These are phyloP conservation scores for Leccinum fallax DNA, from an alignment of 1,284 basidiomycete genomes.

Conservation along the genomic window DNA sequence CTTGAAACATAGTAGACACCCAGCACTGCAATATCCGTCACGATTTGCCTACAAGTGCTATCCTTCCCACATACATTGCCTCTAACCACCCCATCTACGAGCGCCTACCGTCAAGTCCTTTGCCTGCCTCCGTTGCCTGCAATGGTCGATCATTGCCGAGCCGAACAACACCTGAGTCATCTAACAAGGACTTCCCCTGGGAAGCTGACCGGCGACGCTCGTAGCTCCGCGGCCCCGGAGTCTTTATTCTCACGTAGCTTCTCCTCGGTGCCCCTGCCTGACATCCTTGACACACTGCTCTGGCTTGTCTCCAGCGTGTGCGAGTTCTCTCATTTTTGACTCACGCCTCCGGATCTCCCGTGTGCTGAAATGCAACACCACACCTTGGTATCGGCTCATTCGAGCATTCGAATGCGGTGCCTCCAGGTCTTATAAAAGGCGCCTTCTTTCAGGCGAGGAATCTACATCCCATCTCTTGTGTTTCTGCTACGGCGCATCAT, in stretches of 20 bases:
- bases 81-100: too few species aligned
- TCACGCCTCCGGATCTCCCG: background rate
- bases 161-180: background rate
- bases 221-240: background rate
- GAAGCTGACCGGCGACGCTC: background rate
- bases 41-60: background rate
- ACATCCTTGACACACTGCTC: background rate
- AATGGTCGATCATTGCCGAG: background rate
- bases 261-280: background rate
- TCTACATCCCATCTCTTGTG: background rate
- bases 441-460: background rate
- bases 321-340: background rate
- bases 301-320: constrained; percentile 7
- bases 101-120: too few species aligned
- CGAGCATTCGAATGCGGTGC: background rate
- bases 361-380: background rate
- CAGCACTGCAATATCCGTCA: background rate
- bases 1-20: background rate
- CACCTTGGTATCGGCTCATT: background rate
- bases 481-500: background rate
- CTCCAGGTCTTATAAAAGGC: constrained; percentile 25
- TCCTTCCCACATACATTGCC: too few species aligned
- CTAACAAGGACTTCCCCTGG: background rate
- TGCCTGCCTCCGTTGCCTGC: too few species aligned
- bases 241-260: constrained; percentile 1